Evolutionary conservation across 1,284 basidiomycete species (phyloP).

Genomic region (Moesziomyces sp.): DNA sequence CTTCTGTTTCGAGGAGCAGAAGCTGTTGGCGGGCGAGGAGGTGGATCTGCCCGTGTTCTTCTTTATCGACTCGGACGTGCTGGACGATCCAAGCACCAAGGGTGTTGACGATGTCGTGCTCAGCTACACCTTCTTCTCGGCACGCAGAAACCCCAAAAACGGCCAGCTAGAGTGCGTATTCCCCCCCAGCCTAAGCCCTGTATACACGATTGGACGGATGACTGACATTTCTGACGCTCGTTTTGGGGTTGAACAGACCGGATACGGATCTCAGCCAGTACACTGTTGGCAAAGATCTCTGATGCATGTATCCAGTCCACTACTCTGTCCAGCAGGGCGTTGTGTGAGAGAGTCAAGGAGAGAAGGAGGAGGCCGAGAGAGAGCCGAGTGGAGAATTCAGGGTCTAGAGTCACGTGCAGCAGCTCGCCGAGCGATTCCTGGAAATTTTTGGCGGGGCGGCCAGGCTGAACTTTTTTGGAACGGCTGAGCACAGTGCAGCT

Average conservation of each 20-base stretch:
- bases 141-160: slow-evolving; percentile 69
- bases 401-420: slow-evolving; percentile 39
- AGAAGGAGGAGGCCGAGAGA: background rate
- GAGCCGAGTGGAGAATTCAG: slow-evolving; percentile 12
- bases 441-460: slow-evolving; percentile 26
- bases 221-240: background rate
- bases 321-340: background rate
- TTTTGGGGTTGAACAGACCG: slow-evolving; percentile 25
- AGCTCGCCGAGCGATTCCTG: background rate
- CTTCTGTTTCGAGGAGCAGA: slow-evolving; percentile 99
- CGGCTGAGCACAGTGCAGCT: background rate
- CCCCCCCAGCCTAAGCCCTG: background rate
- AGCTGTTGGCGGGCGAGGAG: slow-evolving; percentile 91
- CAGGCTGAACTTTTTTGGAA: slow-evolving; percentile 3
- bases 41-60: slow-evolving; percentile 98
- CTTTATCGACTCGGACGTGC: slow-evolving; percentile 96
- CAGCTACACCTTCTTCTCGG: slow-evolving; percentile 94
- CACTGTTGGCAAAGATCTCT: slow-evolving; percentile 53
- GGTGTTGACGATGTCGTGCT: slow-evolving; percentile 90
- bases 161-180: slow-evolving; percentile 62
- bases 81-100: slow-evolving; percentile 88
- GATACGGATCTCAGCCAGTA: slow-evolving; percentile 62
- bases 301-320: slow-evolving; percentile 4
- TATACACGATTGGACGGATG: too few relatives aligned
- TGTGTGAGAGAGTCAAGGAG: background rate